Conservation (phyloP, 2,329 filamentous ascomycete species). For the Trichoderma sp. region DNA sequence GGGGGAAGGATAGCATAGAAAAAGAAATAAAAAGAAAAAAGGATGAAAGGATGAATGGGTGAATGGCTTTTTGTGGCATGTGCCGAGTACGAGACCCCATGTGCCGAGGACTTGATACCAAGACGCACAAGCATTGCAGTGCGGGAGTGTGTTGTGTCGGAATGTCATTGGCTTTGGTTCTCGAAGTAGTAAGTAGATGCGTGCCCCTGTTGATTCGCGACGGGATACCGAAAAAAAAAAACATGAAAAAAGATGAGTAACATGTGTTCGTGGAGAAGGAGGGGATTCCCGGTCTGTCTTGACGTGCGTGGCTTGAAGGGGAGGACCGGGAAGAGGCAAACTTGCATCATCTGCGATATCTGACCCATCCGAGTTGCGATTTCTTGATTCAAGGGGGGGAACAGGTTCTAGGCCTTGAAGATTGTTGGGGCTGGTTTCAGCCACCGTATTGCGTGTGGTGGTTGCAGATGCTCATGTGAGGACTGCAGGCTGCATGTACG, state of each 20-base stretch:
- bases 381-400: neutral
- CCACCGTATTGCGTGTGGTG: neutral
- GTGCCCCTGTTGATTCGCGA: neutral
- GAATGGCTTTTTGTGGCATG: neutral
- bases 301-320: neutral
- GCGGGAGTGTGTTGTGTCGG: neutral
- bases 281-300: neutral
- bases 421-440: neutral
- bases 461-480: conserved; percentile 3
- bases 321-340: neutral
- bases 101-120: neutral
- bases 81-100: too few species aligned
- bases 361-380: neutral
- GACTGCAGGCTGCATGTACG: neutral
- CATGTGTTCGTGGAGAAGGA: neutral
- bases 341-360: neutral
- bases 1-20: neutral
- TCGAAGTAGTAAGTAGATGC: neutral
- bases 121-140: neutral
- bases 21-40: neutral
- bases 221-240: neutral
- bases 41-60: conserved; percentile 14
- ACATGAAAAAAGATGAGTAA: neutral
- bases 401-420: neutral
- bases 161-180: neutral